Evolutionary conservation across 2,329 filamentous ascomycete genomes (phyloP), one percentile per base, ranked within the genome.

Genomic region (Trichoderma koningii): DNA sequence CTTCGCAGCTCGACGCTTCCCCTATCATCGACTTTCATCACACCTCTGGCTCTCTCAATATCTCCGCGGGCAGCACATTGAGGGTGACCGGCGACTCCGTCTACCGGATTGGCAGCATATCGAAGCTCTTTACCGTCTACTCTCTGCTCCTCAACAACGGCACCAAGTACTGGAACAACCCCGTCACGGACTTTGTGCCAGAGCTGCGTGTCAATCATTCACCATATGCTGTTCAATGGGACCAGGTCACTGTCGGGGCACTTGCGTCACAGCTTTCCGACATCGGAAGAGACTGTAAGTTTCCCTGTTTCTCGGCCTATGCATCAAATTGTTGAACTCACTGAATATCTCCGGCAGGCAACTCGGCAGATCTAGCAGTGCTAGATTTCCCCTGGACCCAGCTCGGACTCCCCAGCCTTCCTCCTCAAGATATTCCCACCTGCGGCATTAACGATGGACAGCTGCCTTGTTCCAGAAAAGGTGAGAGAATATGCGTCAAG

Each of bases 71-170:
- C 4, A 68, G 66, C 19, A 60, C 59, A 5, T 41, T 42, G 2
- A 53, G 42, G 9, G 56, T 68, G 30, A 60, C 52, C 5, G 48
- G 34, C 0, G 65, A 68, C 38, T 73, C 73, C 3, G 62, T 73
- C 9, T 71, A 66, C 56, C 71, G 71, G n/a, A 68, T 73, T 5
- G 72, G 73, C 1, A 74, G 71, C 53, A 66, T 73, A 5, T 69
- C 72, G 9, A 75, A 74, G 60, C 52, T 74, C 3, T 65, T 71
- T n/a, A 74, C 72, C 1, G 68, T 70, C 17, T 74, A 74, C 56
- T 61, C 70, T 1, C 60, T 73, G 10, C 65, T 75, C 34, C 59
- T 67, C 2, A 66, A 69, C 9, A 67, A 68, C 5, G 72, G 72
- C 0, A 59, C 69, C 17, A 51, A 52, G 2, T 66, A 70, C n/a